A percentile compares a stretch with the other conserved stretches of the same genome.
Conservation (phyloP, 345 rosid species). For the Aquilaria malaccensis region DNA sequence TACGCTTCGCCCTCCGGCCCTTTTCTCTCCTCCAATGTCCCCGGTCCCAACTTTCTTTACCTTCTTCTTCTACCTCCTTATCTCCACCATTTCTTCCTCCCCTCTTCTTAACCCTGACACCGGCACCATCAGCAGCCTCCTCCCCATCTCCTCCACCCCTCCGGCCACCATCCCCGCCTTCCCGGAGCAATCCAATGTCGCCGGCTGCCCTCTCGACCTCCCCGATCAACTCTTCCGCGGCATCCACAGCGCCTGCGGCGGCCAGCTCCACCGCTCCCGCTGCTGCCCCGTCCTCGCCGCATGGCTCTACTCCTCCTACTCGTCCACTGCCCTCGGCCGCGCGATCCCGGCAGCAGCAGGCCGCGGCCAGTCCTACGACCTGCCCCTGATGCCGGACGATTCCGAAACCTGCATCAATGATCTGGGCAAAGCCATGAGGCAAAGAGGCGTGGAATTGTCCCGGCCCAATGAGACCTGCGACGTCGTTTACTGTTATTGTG, state of each 20-base stretch:
- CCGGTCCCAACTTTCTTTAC: slow-evolving; percentile 12
- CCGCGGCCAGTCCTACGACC: slow-evolving; percentile 35
- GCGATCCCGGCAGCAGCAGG: slow-evolving; percentile 13
- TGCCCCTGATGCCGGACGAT: slow-evolving; percentile 89
- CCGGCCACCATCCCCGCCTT: slow-evolving; percentile 85
- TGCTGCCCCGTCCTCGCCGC: slow-evolving; percentile 94
- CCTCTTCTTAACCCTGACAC: slow-evolving; percentile 35
- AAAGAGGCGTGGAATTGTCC: slow-evolving; percentile 52
- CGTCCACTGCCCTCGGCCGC: slow-evolving; percentile 53
- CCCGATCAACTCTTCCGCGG: slow-evolving; percentile 63
- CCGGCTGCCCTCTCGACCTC: slow-evolving; percentile 64
- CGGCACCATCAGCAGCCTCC: slow-evolving; percentile 34
- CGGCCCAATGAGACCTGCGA: slow-evolving; percentile 82
- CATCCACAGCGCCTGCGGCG: slow-evolving; percentile 51
- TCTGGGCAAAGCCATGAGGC: slow-evolving; percentile 58
- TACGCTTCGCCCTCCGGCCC: not conserved
- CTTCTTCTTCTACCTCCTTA: slow-evolving; percentile 13
- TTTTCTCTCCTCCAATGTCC: slow-evolving; percentile 30
- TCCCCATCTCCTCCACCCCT: slow-evolving; percentile 33
- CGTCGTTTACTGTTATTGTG: slow-evolving; percentile 80
- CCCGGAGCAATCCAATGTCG: slow-evolving; percentile 72
- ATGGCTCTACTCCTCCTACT: slow-evolving; percentile 85
- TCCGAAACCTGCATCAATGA: slow-evolving; percentile 89
- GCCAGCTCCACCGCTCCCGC: slow-evolving; percentile 41
- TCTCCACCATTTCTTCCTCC: slow-evolving; percentile 10